Percentiles rank a stretch among this genome's conserved stretches.
Conservation (phyloP, 352 stramenopile genomes). For the Phytophthora pseudosyringae region DNA sequence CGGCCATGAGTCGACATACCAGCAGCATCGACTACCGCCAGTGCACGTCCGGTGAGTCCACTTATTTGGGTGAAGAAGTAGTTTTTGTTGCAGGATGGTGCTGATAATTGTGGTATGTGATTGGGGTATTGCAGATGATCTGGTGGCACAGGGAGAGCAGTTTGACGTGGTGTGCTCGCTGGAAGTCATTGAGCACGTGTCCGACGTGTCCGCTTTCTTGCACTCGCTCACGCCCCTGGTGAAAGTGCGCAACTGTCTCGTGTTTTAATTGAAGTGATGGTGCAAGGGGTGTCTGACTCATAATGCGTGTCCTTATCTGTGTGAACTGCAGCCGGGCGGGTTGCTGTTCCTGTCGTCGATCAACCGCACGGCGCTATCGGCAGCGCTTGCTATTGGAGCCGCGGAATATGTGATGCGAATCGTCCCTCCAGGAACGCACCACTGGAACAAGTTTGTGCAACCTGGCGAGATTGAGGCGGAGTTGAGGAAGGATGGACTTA, state of each 20-base stretch:
- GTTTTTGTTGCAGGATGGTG: conserved; percentile 2
- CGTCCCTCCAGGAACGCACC: conserved; percentile 80
- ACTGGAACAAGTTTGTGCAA: conserved; percentile 88
- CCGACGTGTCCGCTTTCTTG: conserved; percentile 72
- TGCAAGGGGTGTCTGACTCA: background rate
- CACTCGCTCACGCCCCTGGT: conserved; percentile 79
- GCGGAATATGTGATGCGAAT: conserved; percentile 81
- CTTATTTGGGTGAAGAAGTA: background rate
- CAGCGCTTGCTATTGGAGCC: conserved; percentile 70
- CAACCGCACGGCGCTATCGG: conserved; percentile 78
- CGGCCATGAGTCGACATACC: conserved; percentile 54
- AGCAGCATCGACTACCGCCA: conserved; percentile 81
- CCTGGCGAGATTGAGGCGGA: conserved; percentile 65
- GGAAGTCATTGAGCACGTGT: conserved; percentile 88
- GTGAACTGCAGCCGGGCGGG: conserved; percentile 57
- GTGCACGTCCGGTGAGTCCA: conserved; percentile 69
- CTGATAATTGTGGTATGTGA: conserved; percentile 14
- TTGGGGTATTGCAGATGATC: conserved; percentile 51
- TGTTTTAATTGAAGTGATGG: background rate
- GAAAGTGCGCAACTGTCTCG: conserved; percentile 53
- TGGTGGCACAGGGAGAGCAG: conserved; percentile 69
- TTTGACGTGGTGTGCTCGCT: conserved; percentile 89
- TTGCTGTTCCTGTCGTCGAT: conserved; percentile 88
- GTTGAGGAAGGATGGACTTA: conserved; percentile 65
- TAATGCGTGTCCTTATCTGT: background rate